These are phyloP conservation scores for Colletotrichum orchidophilum DNA, from an alignment of 2,329 filamentous ascomycete species.

Conservation along the genomic window DNA sequence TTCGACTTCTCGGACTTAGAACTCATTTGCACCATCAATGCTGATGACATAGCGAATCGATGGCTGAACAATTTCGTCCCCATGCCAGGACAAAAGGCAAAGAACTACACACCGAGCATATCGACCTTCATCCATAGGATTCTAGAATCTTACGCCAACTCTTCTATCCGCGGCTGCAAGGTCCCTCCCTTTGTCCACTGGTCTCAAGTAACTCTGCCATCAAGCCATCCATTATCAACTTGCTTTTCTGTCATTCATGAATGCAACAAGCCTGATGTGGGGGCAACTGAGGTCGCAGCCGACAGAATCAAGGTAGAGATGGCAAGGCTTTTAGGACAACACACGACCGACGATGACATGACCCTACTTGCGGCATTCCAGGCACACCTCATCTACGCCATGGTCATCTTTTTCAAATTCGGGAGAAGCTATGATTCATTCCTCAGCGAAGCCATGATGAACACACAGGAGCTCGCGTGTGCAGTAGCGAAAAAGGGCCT, in stretches of 20 bases:
- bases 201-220: constrained; percentile 42
- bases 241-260: constrained; percentile 53
- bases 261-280: constrained; percentile 46
- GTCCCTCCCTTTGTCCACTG: constrained; percentile 56
- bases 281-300: constrained; percentile 37
- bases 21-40: constrained; percentile 56
- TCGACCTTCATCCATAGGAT: constrained; percentile 51
- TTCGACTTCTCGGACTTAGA: constrained; percentile 47
- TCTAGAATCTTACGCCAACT: constrained; percentile 54
- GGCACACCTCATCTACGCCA: constrained; percentile 61
- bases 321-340: constrained; percentile 46
- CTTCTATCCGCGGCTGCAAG: constrained; percentile 46
- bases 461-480: constrained; percentile 60
- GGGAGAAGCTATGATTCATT: constrained; percentile 39
- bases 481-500: constrained; percentile 51
- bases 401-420: constrained; percentile 56
- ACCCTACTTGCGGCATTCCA: constrained; percentile 57
- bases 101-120: constrained; percentile 50
- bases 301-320: constrained; percentile 54
- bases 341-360: constrained; percentile 39
- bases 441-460: constrained; percentile 55
- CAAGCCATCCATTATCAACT: constrained; percentile 46
- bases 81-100: constrained; percentile 51
- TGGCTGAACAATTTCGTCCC: constrained; percentile 60
- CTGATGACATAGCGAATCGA: constrained; percentile 56